Evolutionary conservation across 2,329 filamentous ascomycete species (phyloP).

Genomic region (Colletotrichum theobromicola): DNA sequence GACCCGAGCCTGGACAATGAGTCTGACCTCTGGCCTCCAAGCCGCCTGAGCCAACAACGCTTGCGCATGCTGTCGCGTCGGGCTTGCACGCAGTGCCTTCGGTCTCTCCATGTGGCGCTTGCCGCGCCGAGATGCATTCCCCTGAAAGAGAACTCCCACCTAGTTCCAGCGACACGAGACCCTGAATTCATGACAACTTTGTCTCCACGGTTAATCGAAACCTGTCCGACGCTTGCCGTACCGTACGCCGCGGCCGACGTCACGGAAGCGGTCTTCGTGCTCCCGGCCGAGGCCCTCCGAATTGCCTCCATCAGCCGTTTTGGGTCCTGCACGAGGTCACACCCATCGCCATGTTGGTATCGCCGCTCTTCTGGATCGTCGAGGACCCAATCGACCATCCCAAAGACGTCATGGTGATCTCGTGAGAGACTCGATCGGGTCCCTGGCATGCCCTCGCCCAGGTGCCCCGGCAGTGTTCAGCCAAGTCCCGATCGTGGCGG

Average conservation of each 20-base stretch:
- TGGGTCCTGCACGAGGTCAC: background rate
- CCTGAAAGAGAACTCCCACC: background rate
- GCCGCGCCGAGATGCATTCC: background rate
- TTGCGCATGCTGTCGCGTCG: background rate
- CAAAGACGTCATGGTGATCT: constrained; percentile 19
- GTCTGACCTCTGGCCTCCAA: background rate
- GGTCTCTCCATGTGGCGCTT: constrained; percentile 17
- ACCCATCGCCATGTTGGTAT: background rate
- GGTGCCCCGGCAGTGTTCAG: constrained; percentile 20
- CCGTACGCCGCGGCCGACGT: constrained; percentile 14
- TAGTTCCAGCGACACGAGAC: background rate
- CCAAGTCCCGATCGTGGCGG: constrained; percentile 19
- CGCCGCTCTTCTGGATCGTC: background rate
- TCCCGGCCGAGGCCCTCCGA: background rate
- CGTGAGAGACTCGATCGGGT: constrained; percentile 13
- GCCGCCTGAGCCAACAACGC: background rate
- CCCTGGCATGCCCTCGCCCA: constrained; percentile 15
- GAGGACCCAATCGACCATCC: constrained; percentile 1
- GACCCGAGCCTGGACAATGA: background rate
- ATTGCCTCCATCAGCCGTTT: background rate
- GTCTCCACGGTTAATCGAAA: background rate
- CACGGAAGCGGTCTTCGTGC: constrained; percentile 2
- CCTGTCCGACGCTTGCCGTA: constrained; percentile 9
- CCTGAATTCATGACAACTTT: background rate
- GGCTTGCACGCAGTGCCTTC: background rate